A percentile compares a stretch with the other conserved stretches of the same genome.
phyloP scores from a whole-genome alignment of 148 eudicot genomes.

The Spergularia bocconei region DNA sequence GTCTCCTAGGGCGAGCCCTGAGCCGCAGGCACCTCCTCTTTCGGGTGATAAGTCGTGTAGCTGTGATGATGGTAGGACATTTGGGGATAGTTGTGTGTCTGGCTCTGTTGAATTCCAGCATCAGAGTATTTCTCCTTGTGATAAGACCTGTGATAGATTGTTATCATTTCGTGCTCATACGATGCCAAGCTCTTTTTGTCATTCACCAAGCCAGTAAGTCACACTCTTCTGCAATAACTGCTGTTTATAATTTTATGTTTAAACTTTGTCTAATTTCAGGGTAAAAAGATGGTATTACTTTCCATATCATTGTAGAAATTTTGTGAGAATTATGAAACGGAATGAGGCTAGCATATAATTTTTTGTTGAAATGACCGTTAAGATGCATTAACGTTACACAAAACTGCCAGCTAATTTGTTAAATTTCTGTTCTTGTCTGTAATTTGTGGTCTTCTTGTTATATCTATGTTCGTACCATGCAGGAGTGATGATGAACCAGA shows the following conservation, averaged over 20 bases:
- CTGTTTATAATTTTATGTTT: neutral
- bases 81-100: conserved; percentile 34
- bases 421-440: neutral
- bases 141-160: conserved; percentile 28
- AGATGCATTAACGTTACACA: too few species aligned
- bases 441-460: conserved; percentile 6
- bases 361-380: neutral
- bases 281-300: neutral
- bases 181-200: conserved; percentile 42
- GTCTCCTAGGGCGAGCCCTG: conserved; percentile 70
- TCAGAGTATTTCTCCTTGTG: conserved; percentile 20
- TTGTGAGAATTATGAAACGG: neutral
- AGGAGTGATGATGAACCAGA: conserved; percentile 87
- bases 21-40: conserved; percentile 51
- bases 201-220: conserved; percentile 62
- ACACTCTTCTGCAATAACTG: neutral
- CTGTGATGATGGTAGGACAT: conserved; percentile 3
- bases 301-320: neutral
- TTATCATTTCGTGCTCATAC: conserved; percentile 32
- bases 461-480: conserved; percentile 12
- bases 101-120: conserved; percentile 24
- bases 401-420: neutral
- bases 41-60: conserved; percentile 32
- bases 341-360: neutral
- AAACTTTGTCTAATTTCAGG: neutral